Evolutionary conservation across 139 green algal genomes (phyloP).

Genomic region (Coelastrella sp.): DNA sequence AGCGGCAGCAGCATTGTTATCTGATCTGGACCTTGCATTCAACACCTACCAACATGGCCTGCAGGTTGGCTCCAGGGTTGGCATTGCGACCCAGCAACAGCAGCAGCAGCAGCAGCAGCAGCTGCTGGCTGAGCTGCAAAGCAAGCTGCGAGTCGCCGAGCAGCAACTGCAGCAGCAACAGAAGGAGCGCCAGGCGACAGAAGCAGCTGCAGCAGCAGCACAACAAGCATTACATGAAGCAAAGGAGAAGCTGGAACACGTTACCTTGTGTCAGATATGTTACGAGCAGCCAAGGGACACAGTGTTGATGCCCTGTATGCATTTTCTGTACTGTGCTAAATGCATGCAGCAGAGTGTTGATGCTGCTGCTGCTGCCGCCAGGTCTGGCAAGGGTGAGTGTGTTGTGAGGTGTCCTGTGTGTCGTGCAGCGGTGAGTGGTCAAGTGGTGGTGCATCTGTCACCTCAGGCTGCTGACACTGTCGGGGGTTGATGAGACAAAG

Average conservation of each 20-base stretch:
- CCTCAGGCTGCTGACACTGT: too few species aligned
- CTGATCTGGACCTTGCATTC: constrained; percentile 5
- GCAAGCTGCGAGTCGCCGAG: not conserved
- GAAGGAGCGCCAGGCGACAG: not conserved
- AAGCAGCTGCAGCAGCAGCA: constrained; percentile 27
- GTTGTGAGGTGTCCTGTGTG: constrained; percentile 38
- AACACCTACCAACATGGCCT: not conserved
- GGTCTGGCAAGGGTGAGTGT: not conserved
- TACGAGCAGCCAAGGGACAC: constrained; percentile 29
- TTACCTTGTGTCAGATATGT: constrained; percentile 44
- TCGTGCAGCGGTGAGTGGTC: constrained; percentile 14
- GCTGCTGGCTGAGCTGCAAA: not conserved
- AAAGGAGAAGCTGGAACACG: constrained; percentile 8
- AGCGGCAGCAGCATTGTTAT: constrained; percentile 19
- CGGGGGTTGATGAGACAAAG: too few species aligned
- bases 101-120: constrained; percentile 16
- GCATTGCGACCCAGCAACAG: not conserved
- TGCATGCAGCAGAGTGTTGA: constrained; percentile 21
- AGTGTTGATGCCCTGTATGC: constrained; percentile 51
- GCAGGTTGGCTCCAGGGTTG: not conserved
- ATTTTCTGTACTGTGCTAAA: constrained; percentile 37
- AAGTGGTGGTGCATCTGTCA: constrained; percentile 47
- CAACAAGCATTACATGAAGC: not conserved
- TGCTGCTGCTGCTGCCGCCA: constrained; percentile 6
- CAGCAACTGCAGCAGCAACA: constrained; percentile 7